Evolutionary conservation across 345 rosid species (phyloP), one percentile per base, ranked within the genome.

Genomic region (Salix exigua): DNA sequence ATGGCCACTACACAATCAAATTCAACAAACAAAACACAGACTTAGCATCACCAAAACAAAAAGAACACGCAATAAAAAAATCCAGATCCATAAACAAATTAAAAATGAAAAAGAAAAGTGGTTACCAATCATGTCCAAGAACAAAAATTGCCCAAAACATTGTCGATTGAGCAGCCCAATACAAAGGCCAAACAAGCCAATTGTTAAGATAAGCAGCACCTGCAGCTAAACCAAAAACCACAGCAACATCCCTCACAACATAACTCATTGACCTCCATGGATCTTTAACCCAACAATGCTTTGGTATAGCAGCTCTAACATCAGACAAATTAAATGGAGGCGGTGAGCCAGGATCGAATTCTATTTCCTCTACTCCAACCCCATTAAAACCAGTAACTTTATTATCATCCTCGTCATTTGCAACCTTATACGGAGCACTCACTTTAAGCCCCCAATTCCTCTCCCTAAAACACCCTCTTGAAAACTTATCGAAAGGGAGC

Each of bases 91-190:
- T 18, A 23, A 74, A 13, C 10, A 1, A 60, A 26, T 7, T 2
- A 10, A 76, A 16, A 25, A 37, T 16, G 2, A 7, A 6, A 33
- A 1, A 46, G 7, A 2, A 30, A 10, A 30, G 31, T 55, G 62
- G 28, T 71, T 83, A 91, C 98, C 98, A 92, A 73, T 94, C 98
- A 83, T 94, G 98, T 6, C 97, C 97, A 46, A 94, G 97, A 85
- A 94, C 98, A 78, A 94, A 94, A 68, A 94, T 84, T 73, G 94
- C 98, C 98, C 98, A 94, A 70, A 92, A 92, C 97, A 94, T 94
- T 38, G 97, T 94, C 50, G 96, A 97, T 72, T 94, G 98, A 78
- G 92, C 97, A 17, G 82, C 60, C 98, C 98, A 94, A 73, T 92
- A 94, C 63, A 94, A 87, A 72, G 98, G 98, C 98, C 98, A 94